A percentile compares a stretch with the other conserved stretches of the same genome.
Evolutionary conservation across 2,329 filamentous ascomycete genomes (phyloP).

Genomic region (Nakataea oryzae): DNA sequence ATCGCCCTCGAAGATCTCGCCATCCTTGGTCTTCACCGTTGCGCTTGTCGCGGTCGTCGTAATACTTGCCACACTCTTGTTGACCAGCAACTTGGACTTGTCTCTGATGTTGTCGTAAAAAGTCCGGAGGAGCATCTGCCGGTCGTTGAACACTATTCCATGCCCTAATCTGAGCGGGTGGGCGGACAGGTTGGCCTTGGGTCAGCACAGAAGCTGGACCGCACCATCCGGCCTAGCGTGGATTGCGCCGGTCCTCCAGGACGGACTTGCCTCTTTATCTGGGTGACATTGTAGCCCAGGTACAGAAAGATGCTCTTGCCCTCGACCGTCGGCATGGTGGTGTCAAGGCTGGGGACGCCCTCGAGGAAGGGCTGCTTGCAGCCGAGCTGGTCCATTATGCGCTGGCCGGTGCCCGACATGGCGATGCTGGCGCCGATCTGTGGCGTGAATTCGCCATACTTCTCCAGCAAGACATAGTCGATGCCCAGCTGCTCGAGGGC

Average conservation of each 20-base stretch:
- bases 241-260: not conserved
- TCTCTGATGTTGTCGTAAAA: constrained; percentile 21
- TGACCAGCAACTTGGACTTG: constrained; percentile 20
- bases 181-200: too few relatives aligned
- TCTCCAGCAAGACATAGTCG: constrained; percentile 38
- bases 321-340: not conserved
- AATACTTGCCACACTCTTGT: constrained; percentile 18
- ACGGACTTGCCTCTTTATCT: constrained; percentile 1
- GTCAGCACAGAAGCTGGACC: not conserved
- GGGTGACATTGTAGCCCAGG: constrained; percentile 10
- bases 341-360: constrained; percentile 5
- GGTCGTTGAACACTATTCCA: constrained; percentile 2
- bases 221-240: too few relatives aligned
- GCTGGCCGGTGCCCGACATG: constrained; percentile 27
- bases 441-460: constrained; percentile 27
- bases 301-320: constrained; percentile 10
- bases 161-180: not conserved
- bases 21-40: constrained; percentile 19
- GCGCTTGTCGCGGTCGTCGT: constrained; percentile 13
- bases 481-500: constrained; percentile 32
- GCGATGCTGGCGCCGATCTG: constrained; percentile 36
- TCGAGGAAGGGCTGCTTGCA: constrained; percentile 13
- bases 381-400: constrained; percentile 40
- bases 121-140: constrained; percentile 20
- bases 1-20: constrained; percentile 17